Base-by-base conservation (phyloP, 306 rosid species). In the Vigna unguiculata region DNA sequence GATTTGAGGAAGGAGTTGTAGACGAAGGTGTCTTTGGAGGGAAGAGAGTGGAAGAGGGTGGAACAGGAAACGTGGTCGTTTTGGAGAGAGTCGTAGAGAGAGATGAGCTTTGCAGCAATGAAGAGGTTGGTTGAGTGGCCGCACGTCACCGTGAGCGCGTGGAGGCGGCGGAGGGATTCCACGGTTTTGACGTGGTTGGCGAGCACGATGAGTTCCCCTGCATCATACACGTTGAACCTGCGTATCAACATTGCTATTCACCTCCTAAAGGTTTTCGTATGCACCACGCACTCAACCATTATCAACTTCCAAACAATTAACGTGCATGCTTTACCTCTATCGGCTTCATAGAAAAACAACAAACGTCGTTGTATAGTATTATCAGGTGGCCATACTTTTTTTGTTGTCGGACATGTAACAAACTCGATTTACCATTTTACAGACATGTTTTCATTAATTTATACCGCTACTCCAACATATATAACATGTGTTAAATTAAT, bases 1-100 rank as follows among this genome's bases (percentile, higher is more conserved):
- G 22, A 30, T 8, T 60, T 60, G 43, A 60, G 67, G 67, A 60
- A 16, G 45, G 67, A 60, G 45, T 60, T 60, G 22, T 16, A 32
- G 43, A 60, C 2, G 45, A 60, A 60, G 5, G 67, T 30, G 45
- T 60, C 67, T 60, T 60, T 60, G 45, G 21, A 7, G 22, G 67
- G 67, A 9, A 60, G 67, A 30, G 22, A 15, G 67, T 60, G 22
- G 67, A 60, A 60, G 22, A 60, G 43, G 12, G 13, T 32, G 13
- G 45, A 30, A 30, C 67, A 60, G 0, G 22, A 16, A 60, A 6
- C n/a, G 67, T 0, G 13, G 3, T 30, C 45, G 7, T 30, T 16
- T 11, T 7, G 9, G 3, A 30, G 67, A 60, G 67, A 28, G 13
- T 60, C 67, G 22, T 60, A 60, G 1, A 60, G 67, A 60, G 67